These are phyloP conservation scores for Barnettozyma vustinii DNA, from an alignment of 805 yeast genomes.

Conservation along the genomic window DNA sequence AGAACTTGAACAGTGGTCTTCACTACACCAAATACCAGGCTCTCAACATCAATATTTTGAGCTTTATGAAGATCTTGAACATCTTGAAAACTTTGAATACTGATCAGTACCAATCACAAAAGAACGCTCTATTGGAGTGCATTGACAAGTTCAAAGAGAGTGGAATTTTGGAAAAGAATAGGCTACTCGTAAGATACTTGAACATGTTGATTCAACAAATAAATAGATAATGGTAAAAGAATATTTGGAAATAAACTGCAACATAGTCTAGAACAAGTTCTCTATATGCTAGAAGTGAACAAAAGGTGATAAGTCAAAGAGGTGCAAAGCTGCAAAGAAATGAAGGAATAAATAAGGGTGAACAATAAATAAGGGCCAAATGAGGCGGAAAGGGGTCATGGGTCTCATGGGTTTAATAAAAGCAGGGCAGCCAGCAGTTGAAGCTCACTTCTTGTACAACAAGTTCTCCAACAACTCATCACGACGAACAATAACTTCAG, in stretches of 20 bases:
- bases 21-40: conserved; percentile 6
- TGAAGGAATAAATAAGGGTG: conserved; percentile 3
- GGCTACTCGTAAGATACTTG: conserved; percentile 8
- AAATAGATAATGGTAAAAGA: conserved; percentile 1
- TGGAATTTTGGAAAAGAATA: conserved; percentile 1
- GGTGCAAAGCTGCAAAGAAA: background rate
- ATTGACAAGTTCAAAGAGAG: conserved; percentile 3
- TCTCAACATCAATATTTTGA: background rate
- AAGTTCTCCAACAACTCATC: conserved; percentile 9
- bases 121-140: background rate
- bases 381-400: background rate
- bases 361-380: conserved; percentile 2
- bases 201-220: background rate
- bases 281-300: background rate
- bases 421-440: background rate
- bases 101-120: background rate
- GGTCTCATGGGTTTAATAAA: background rate
- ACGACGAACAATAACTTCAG: conserved; percentile 6
- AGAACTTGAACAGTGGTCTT: conserved; percentile 12
- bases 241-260: too few species aligned
- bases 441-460: conserved; percentile 4
- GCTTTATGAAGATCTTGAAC: conserved; percentile 1
- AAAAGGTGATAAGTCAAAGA: background rate
- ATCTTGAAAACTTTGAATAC: conserved; percentile 3
- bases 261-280: background rate